Conservation (phyloP, 2,329 filamentous ascomycete genomes). For the Mycocentrospora acerina region DNA sequence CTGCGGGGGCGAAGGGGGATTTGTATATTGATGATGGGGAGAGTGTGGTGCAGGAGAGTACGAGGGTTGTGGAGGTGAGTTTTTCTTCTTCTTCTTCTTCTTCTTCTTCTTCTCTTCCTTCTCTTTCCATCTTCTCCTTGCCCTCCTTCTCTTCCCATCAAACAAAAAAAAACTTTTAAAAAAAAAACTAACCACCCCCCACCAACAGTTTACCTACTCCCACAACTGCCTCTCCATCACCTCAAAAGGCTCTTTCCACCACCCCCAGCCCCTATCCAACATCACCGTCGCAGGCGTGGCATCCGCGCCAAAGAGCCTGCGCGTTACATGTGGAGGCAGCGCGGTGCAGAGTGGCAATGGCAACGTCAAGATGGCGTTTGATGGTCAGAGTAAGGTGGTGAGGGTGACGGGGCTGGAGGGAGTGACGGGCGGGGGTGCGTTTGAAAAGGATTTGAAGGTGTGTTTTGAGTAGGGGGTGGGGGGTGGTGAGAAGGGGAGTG, state of each 20-base stretch:
- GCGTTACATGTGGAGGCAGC: conserved; percentile 5
- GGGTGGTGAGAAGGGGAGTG: neutral
- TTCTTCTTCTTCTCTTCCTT: too few relatives aligned
- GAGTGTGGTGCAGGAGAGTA: conserved; percentile 58
- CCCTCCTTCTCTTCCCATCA: too few relatives aligned
- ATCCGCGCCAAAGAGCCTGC: conserved; percentile 29
- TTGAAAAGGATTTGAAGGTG: conserved; percentile 56
- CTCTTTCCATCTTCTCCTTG: too few relatives aligned
- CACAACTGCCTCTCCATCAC: conserved; percentile 11
- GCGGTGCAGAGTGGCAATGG: conserved; percentile 2
- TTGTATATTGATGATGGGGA: conserved; percentile 74
- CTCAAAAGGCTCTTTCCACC: conserved; percentile 51
- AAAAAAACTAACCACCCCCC: conserved; percentile 52
- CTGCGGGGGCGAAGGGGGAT: conserved; percentile 57
- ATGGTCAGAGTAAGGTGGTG: conserved; percentile 48
- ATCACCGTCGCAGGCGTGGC: conserved; percentile 51
- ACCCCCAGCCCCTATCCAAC: conserved; percentile 58
- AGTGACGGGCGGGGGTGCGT: conserved; percentile 55
- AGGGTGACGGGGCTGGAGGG: conserved; percentile 50
- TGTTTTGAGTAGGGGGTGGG: conserved; percentile 1
- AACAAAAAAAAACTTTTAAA: too few relatives aligned
- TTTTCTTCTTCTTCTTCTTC: conserved; percentile 17
- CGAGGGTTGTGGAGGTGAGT: conserved; percentile 55
- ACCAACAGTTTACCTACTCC: conserved; percentile 25
- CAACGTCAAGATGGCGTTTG: conserved; percentile 2